Evolutionary conservation across 805 yeast species (phyloP).

Genomic region (Pachysolen tannophilus): DNA sequence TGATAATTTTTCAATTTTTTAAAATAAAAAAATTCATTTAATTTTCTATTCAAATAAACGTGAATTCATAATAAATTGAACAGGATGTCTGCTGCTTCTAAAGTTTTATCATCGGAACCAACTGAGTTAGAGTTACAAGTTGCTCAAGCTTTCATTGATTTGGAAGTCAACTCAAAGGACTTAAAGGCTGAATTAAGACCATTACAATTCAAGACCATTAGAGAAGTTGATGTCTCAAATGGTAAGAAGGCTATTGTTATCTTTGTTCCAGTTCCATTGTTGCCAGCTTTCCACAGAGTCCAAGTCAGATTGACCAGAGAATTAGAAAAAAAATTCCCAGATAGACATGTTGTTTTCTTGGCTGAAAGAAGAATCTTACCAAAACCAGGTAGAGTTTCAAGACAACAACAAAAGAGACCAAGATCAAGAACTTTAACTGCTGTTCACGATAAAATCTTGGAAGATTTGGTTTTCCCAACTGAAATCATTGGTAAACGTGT

Average conservation of each 20-base stretch:
- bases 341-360: slow-evolving; percentile 97
- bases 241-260: slow-evolving; percentile 98
- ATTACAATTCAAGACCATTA: slow-evolving; percentile 96
- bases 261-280: slow-evolving; percentile 96
- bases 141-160: slow-evolving; percentile 96
- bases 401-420: slow-evolving; percentile 98
- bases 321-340: slow-evolving; percentile 99
- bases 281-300: slow-evolving; percentile 90
- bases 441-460: slow-evolving; percentile 97
- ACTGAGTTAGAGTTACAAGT: slow-evolving; percentile 98
- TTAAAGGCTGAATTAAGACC: slow-evolving; percentile 97
- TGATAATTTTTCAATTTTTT: slow-evolving; percentile 10
- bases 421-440: slow-evolving; percentile 98
- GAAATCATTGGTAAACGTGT: slow-evolving; percentile 99
- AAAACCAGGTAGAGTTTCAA: slow-evolving; percentile 94
- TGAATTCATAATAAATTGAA: slow-evolving; percentile 6
- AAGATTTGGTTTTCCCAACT: slow-evolving; percentile 99
- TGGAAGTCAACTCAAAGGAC: slow-evolving; percentile 90
- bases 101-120: slow-evolving; percentile 92
- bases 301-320: slow-evolving; percentile 98
- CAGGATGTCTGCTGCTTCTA: slow-evolving; percentile 93
- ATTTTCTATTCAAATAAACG: slow-evolving; percentile 3
- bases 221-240: slow-evolving; percentile 96
- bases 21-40: slow-evolving; percentile 1
- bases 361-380: slow-evolving; percentile 99